Percentiles rank a stretch among this genome's conserved stretches.
Conservation (phyloP, 2,329 filamentous ascomycete genomes). For the Sporothrix globosa region DNA sequence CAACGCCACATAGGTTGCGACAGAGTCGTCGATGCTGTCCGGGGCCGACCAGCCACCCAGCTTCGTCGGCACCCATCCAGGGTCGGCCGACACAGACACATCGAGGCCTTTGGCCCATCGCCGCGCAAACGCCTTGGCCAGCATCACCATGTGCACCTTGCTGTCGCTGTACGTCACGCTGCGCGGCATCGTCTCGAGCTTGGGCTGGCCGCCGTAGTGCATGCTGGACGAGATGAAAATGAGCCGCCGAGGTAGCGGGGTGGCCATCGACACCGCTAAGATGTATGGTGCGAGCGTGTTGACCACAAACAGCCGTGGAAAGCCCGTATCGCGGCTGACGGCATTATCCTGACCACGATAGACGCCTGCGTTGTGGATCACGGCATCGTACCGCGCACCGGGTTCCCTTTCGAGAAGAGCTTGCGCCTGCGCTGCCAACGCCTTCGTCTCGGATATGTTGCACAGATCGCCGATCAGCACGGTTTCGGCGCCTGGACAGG, state of each 20-base stretch:
- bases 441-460: slow-evolving; percentile 54
- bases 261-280: slow-evolving; percentile 53
- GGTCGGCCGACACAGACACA: slow-evolving; percentile 49
- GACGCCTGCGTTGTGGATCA: slow-evolving; percentile 63
- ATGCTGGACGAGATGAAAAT: slow-evolving; percentile 57
- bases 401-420: slow-evolving; percentile 38
- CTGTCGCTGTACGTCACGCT: slow-evolving; percentile 52
- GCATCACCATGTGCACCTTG: slow-evolving; percentile 60
- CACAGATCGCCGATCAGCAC: slow-evolving; percentile 59
- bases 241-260: slow-evolving; percentile 50
- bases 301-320: slow-evolving; percentile 57
- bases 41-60: slow-evolving; percentile 55
- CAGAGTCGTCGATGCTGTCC: slow-evolving; percentile 51
- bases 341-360: slow-evolving; percentile 45
- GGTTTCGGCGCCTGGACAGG: slow-evolving; percentile 54
- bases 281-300: slow-evolving; percentile 63
- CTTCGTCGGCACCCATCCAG: slow-evolving; percentile 60
- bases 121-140: slow-evolving; percentile 58
- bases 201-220: slow-evolving; percentile 54
- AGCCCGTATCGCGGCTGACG: slow-evolving; percentile 42
- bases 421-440: slow-evolving; percentile 53
- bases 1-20: slow-evolving; percentile 53
- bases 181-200: slow-evolving; percentile 45
- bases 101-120: slow-evolving; percentile 41
- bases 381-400: slow-evolving; percentile 53